A percentile compares a stretch with the other conserved stretches of the same genome.
Evolutionary conservation across 208 protist genomes (phyloP).

Genomic region (Wallacemonas collosoma): DNA sequence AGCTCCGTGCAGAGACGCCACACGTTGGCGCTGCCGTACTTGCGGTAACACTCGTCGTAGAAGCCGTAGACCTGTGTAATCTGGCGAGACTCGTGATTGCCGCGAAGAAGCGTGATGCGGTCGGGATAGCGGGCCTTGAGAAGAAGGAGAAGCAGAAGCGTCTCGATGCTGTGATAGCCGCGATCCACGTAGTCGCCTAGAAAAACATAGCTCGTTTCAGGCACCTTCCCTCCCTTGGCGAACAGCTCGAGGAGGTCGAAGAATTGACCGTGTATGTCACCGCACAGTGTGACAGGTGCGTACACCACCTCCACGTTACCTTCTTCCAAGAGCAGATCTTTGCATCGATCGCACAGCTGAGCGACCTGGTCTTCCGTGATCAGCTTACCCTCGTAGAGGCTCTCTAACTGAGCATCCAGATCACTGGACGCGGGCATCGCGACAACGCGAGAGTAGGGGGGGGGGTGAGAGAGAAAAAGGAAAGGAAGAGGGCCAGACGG

Average conservation of each 20-base stretch:
- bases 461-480: background rate
- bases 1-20: constrained; percentile 89
- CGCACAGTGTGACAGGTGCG: constrained; percentile 98
- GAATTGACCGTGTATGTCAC: constrained; percentile 99
- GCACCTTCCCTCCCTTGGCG: constrained; percentile 90
- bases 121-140: constrained; percentile 95
- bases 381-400: constrained; percentile 91
- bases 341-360: constrained; percentile 87
- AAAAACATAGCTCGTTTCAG: constrained; percentile 87
- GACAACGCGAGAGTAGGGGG: constrained; percentile 20
- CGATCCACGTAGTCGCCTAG: constrained; percentile 96
- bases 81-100: constrained; percentile 98
- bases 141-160: constrained; percentile 88
- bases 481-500: background rate
- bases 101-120: constrained; percentile 95
- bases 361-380: constrained; percentile 90
- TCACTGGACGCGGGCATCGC: constrained; percentile 39
- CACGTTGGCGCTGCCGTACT: constrained; percentile 90
- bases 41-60: constrained; percentile 96
- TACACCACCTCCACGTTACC: constrained; percentile 96
- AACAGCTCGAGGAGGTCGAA: constrained; percentile 98
- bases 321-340: constrained; percentile 90
- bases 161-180: constrained; percentile 95
- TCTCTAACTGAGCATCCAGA: constrained; percentile 67
- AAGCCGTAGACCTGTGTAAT: constrained; percentile 98